Base-by-base conservation (phyloP, 2,329 filamentous ascomycete species). In the Exophiala oligosperma region DNA sequence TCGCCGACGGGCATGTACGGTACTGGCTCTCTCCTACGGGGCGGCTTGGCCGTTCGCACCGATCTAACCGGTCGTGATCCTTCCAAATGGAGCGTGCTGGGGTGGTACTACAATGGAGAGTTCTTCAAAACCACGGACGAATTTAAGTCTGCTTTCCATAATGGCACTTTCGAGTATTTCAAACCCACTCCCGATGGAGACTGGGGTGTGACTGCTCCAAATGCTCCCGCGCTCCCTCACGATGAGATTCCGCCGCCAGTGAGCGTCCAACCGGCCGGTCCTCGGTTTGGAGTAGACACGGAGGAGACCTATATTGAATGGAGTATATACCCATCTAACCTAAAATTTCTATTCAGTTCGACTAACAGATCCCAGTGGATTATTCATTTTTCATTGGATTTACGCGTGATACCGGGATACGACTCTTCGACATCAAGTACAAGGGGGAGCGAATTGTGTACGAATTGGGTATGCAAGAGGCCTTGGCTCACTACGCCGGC, bases 101-200 rank as follows among this genome's bases (percentile, higher is more conserved):
- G 78, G 1, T 84, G 81, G 79, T 76, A 80, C 11, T 84, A 83
- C 64, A 77, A 81, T 56, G 76, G 77, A 49, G 68, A 79, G 17
- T 80, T 79, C 60, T 86, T 83, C 63, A 66, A 73, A 29, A 77
- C 76, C 3, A 79, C 77, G 1, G 72, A 81, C 23, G 75, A 73
- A 2, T 80, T 83, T 68, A 69, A 77, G 43, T 62, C 54, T 0
- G 44, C 44, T 48, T 48, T 48, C 23, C 9, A 48, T 21, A 48
- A 48, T 26, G 44, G 44, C 23, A 48, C 44, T 12, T 26, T 48
- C 44, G 44, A 48, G 21, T 48, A 26, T 11, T 28, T 48, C 44
- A 48, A 48, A 21, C 44, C 44, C 5, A 14, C 7, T n/a, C 23
- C 23, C 23, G 44, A 48, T 26, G 44, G 44, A 48, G 44, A 48